Conservation (phyloP, 768 basidiomycete species). For the Podaxis rugospora region DNA sequence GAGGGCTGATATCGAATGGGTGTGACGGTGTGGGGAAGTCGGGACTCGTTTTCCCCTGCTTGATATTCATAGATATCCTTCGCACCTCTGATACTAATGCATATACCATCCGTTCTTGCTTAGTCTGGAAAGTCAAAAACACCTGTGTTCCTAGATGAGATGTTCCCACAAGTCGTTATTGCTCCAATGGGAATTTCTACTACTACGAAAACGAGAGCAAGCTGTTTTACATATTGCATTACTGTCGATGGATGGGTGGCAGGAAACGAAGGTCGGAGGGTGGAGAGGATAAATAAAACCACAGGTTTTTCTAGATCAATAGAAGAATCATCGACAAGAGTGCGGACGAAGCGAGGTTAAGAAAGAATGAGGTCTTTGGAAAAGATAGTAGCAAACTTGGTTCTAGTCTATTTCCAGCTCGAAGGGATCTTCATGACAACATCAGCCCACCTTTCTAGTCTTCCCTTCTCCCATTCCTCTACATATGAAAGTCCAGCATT, state of each 20-base stretch:
- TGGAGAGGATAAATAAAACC: not conserved
- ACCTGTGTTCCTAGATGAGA: not conserved
- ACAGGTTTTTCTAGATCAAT: not conserved
- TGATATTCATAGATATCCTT: not conserved
- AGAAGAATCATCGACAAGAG: not conserved
- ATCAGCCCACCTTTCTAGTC: constrained; percentile 65
- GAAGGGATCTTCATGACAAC: constrained; percentile 71
- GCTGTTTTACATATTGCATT: not conserved
- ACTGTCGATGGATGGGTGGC: not conserved
- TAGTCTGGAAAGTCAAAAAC: not conserved
- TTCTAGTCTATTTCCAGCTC: constrained; percentile 54
- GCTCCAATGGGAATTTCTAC: not conserved
- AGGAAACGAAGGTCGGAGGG: not conserved
- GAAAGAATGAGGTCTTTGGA: not conserved
- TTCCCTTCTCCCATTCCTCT: constrained; percentile 72
- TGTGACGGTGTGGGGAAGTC: not conserved
- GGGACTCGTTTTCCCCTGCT: not conserved
- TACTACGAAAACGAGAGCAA: not conserved
- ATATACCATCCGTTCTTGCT: not conserved
- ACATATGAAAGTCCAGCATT: constrained; percentile 66
- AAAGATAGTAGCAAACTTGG: not conserved
- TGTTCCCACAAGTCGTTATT: not conserved
- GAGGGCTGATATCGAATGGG: not conserved
- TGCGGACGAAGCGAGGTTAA: not conserved
- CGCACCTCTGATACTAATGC: not conserved